Evolutionary conservation across 139 green algal genomes (phyloP).

Genomic region (Ettlia oleoabundans): DNA sequence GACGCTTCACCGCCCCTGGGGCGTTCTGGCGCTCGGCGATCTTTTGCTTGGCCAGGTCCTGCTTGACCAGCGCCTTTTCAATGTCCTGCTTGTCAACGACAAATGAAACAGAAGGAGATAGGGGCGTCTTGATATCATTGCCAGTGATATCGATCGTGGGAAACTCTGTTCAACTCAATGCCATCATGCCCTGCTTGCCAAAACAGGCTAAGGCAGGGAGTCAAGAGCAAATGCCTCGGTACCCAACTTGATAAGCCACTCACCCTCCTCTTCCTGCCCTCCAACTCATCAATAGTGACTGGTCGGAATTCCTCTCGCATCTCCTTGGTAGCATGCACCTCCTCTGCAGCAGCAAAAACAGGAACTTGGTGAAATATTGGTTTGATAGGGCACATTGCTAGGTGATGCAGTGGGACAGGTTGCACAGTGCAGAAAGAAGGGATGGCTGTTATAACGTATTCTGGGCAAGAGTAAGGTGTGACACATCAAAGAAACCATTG

Average conservation of each 20-base stretch:
- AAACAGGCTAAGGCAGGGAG: too few species aligned
- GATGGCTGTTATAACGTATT: too few species aligned
- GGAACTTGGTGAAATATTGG: neutral
- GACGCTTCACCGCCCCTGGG: conserved; percentile 52
- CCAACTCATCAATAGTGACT: conserved; percentile 89
- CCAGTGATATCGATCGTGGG: too few species aligned
- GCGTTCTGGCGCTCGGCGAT: conserved; percentile 65
- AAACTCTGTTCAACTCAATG: too few species aligned
- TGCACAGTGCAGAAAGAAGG: neutral
- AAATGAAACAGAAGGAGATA: neutral
- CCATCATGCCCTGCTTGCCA: too few species aligned
- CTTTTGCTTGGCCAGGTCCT: conserved; percentile 82
- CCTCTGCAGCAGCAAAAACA: conserved; percentile 44
- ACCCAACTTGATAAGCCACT: neutral
- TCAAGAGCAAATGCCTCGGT: too few species aligned
- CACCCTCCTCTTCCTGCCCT: conserved; percentile 78
- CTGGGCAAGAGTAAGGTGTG: neutral
- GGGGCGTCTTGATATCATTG: too few species aligned
- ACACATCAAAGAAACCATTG: neutral
- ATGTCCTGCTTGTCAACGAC: conserved; percentile 67
- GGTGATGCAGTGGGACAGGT: neutral
- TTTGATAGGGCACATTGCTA: neutral
- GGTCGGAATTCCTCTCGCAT: conserved; percentile 86
- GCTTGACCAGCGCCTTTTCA: conserved; percentile 87
- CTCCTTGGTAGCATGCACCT: conserved; percentile 69